Base-by-base conservation (phyloP, 768 basidiomycete genomes). In the Boletus subcaerulescens region DNA sequence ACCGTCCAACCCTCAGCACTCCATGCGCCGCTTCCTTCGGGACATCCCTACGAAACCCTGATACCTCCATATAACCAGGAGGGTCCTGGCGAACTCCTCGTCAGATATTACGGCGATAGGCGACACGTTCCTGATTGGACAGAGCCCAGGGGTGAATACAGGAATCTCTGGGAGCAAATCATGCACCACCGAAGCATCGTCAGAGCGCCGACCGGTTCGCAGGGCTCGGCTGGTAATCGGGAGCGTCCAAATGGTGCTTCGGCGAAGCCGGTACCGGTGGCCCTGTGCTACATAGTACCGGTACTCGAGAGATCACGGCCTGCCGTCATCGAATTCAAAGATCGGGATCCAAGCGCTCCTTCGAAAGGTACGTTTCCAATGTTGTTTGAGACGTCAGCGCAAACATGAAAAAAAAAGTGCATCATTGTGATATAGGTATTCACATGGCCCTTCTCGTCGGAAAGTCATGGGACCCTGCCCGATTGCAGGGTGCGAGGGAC, bases 41-140 rank as follows among this genome's bases (percentile, higher is more conserved):
- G 33, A 24, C 33, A 29, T 8, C 2, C 14, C 5, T 45, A 48
- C 35, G 31, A 5, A 0, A 13, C 18, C 15, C 20, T 44, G 0
- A 12, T 55, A 2, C 52, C 57, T 2, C 1, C 35, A 5, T 9
- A n/a, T 3, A 50, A 45, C 3, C 32, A 6, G 36, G 26, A 29
- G 26, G 51, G 24, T 15, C 60, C 64, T 0, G 38, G 38, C 14
- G 43, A 64, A n/a, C 44, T 64, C 7, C 39, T 58, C 39, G 35
- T 14, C 0, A 14, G 6, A 0, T 9, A 40, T 4, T 42, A 62
- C 39, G 14, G 3, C 17, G 18, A 18, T 8, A 49, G 13, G 18
- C n/a, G 24, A 15, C 7, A 20, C 0, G 18, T 13, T 1, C 15
- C n/a, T 8, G 44, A 55, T 24, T 38, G 44, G 46, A 56, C 56